A percentile compares a stretch with the other conserved stretches of the same genome.
Conservation (phyloP, 495 filamentous ascomycete genomes). For the Penicillium herquei region DNA sequence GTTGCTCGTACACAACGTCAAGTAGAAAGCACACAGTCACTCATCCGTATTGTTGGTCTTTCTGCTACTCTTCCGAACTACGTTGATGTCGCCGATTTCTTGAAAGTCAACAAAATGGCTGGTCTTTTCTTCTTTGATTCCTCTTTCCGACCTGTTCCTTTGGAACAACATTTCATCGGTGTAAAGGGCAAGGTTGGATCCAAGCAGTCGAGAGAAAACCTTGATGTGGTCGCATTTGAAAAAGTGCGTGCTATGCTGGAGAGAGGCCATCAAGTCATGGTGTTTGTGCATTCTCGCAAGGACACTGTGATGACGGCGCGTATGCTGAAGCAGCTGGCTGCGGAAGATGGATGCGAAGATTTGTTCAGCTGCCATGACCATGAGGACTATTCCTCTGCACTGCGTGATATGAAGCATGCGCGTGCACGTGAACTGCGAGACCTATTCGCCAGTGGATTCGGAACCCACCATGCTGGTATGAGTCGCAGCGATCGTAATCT, state of each 20-base stretch:
- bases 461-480: conserved; percentile 96
- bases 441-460: conserved; percentile 82
- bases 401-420: conserved; percentile 77
- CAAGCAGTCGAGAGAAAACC: conserved; percentile 77
- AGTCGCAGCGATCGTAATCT: conserved; percentile 87
- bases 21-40: conserved; percentile 94
- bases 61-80: conserved; percentile 97
- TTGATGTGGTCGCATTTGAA: conserved; percentile 82
- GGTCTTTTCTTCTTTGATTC: conserved; percentile 96
- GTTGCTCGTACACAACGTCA: conserved; percentile 93
- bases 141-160: conserved; percentile 92
- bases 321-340: conserved; percentile 80
- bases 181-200: conserved; percentile 87
- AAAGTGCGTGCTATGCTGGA: conserved; percentile 94
- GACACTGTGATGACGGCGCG: conserved; percentile 89
- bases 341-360: conserved; percentile 70
- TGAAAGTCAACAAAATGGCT: conserved; percentile 90
- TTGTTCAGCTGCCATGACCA: conserved; percentile 73
- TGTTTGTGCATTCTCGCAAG: conserved; percentile 95
- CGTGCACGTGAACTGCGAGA: conserved; percentile 84
- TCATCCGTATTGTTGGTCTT: conserved; percentile 93
- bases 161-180: conserved; percentile 96
- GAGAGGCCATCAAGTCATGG: conserved; percentile 91
- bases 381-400: conserved; percentile 65
- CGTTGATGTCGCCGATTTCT: conserved; percentile 91